Percentiles rank a stretch among this genome's conserved stretches.
phyloP scores from a whole-genome alignment of 1,284 basidiomycete species.

The Quambalaria eucalypti region DNA sequence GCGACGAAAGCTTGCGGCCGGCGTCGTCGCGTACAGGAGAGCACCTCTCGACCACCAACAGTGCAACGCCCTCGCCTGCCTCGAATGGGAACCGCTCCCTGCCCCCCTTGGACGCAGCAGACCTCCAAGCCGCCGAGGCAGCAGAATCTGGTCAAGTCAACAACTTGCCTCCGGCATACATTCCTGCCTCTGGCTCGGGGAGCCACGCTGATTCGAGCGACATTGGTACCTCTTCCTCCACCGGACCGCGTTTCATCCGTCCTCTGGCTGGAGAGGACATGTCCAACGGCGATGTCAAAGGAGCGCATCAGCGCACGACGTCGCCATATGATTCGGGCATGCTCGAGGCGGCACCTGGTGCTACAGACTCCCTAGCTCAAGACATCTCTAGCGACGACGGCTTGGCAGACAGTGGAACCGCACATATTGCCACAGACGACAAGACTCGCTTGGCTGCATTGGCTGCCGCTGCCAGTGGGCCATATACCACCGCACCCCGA shows the following conservation, averaged over 20 bases:
- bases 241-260: conserved; percentile 11
- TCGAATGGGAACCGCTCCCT: background rate
- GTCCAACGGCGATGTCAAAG: background rate
- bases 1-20: background rate
- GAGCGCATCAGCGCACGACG: no score
- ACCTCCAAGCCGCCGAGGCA: conserved; percentile 25
- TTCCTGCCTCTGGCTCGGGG: conserved; percentile 15
- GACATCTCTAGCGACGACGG: background rate
- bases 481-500: conserved; percentile 9
- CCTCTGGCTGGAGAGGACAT: conserved; percentile 3
- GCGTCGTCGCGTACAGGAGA: background rate
- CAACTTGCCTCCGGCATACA: conserved; percentile 30
- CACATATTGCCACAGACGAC: conserved; percentile 34
- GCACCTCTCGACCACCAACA: background rate
- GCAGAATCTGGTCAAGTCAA: conserved; percentile 16
- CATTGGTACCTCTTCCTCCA: background rate
- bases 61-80: no score
- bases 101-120: conserved; percentile 16
- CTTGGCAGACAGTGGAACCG: conserved; percentile 6
- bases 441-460: conserved; percentile 24
- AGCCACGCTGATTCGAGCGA: no score
- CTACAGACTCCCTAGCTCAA: background rate
- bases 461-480: conserved; percentile 20
- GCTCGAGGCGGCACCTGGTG: background rate
- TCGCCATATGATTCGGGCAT: conserved; percentile 1